phyloP scores from a whole-genome alignment of 805 yeast genomes.

The Kodamaea sagamina region DNA sequence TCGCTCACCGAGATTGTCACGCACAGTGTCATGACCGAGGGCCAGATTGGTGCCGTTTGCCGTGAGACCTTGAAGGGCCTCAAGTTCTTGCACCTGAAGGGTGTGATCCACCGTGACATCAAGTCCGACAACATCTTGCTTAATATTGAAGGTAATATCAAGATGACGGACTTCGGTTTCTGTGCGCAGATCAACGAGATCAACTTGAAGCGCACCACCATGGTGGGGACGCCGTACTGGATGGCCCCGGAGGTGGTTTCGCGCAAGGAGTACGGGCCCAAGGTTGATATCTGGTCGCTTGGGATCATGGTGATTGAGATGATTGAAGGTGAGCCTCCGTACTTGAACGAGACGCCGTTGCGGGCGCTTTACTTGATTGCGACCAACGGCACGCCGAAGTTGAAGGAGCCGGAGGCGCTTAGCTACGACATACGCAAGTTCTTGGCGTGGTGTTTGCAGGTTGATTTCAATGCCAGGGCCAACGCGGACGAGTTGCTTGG shows the following conservation, averaged over 20 bases:
- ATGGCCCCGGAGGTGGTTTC: constrained; percentile 99
- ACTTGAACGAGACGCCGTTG: constrained; percentile 91
- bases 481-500: constrained; percentile 70
- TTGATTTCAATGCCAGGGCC: constrained; percentile 78
- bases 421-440: constrained; percentile 67
- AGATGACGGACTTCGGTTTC: constrained; percentile 93
- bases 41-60: constrained; percentile 93
- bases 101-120: constrained; percentile 94
- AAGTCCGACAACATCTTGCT: constrained; percentile 91
- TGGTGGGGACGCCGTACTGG: constrained; percentile 99
- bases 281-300: constrained; percentile 96
- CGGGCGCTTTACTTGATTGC: constrained; percentile 93
- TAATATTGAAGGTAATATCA: constrained; percentile 82
- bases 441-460: constrained; percentile 76
- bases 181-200: constrained; percentile 83
- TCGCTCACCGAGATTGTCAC: constrained; percentile 94
- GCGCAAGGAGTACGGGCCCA: constrained; percentile 92
- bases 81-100: constrained; percentile 83
- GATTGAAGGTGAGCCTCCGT: constrained; percentile 99
- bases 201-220: constrained; percentile 87
- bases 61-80: constrained; percentile 87
- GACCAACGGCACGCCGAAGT: constrained; percentile 92
- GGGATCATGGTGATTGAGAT: constrained; percentile 98
- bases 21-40: constrained; percentile 85
- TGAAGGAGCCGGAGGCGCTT: constrained; percentile 83